Conservation (phyloP, 1,139 yeast genomes). For the Yamadazyma pseudoaaseri region DNA sequence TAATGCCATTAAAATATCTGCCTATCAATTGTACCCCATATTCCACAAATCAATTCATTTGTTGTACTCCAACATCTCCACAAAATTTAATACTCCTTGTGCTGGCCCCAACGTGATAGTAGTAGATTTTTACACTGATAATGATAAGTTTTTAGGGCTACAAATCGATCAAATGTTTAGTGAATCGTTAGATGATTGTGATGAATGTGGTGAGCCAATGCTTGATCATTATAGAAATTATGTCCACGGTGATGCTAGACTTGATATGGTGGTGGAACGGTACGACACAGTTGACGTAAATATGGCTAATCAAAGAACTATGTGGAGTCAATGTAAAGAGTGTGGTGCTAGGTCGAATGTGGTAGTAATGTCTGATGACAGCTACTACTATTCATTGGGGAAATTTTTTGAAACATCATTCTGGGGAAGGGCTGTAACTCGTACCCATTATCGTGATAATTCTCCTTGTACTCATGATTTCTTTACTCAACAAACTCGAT, state of each 20-base stretch:
- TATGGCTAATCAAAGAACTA: slow-evolving; percentile 56
- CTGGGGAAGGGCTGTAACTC: slow-evolving; percentile 50
- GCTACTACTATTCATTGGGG: slow-evolving; percentile 91
- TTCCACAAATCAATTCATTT: slow-evolving; percentile 77
- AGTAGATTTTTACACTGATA: slow-evolving; percentile 87
- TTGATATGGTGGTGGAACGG: slow-evolving; percentile 73
- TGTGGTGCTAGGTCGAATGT: slow-evolving; percentile 80
- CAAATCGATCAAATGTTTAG: slow-evolving; percentile 78
- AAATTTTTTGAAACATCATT: slow-evolving; percentile 85
- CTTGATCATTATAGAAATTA: slow-evolving; percentile 82
- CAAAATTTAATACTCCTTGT: slow-evolving; percentile 87
- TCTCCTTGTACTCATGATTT: slow-evolving; percentile 68
- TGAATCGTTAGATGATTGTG: slow-evolving; percentile 66
- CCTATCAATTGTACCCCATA: slow-evolving; percentile 46
- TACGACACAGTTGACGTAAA: slow-evolving; percentile 47
- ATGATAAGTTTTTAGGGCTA: slow-evolving; percentile 86
- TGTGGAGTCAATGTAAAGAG: slow-evolving; percentile 90
- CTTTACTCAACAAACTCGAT: slow-evolving; percentile 76
- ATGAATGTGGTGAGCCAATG: slow-evolving; percentile 75
- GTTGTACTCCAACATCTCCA: slow-evolving; percentile 78
- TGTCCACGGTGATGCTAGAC: slow-evolving; percentile 84
- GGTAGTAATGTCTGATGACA: slow-evolving; percentile 80
- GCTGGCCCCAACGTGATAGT: slow-evolving; percentile 82
- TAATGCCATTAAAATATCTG: slow-evolving; percentile 35
- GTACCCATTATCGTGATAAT: background rate